Base-by-base conservation (phyloP, 192 early-diverging fungal species). In the Gamsiella multidivaricata region DNA sequence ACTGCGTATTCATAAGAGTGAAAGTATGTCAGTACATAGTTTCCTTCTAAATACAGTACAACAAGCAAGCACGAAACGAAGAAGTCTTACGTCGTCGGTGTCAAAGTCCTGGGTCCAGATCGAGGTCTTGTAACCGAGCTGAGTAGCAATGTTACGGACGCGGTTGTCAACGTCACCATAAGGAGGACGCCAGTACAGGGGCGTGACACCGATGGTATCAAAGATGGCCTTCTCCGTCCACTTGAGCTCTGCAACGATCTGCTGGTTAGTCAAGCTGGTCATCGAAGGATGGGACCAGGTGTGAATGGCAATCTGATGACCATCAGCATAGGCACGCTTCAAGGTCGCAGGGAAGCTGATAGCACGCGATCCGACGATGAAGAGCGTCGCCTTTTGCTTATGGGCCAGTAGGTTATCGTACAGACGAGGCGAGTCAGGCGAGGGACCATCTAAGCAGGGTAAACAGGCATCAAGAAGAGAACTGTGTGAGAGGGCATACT, bases 151-250 rank as follows among this genome's bases (percentile, higher is more conserved):
- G 65, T 61, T 70, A 39, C 82, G 81, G 46, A 84, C 79, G 80
- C 85, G 85, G 70, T 84, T 82, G 61, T 86, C 82, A 23, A 83
- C 81, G 78, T 86, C 83, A 55, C 74, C 78, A 42, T 46, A 80
- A 41, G 80, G 69, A 43, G 87, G 84, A 32, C 87, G 80, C 83
- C 83, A 83, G 74, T 85, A 79, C 15, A 70, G 41, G 33, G 87
- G 87, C 47, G 83, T 88, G 25, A 84, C 79, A 54, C 83, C 83
- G 39, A 73, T 83, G 51, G 69, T 65, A 45, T 86, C 79, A 39
- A 83, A 79, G 63, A 90, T 88, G 52, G 83, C 83, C 23, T 74
- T 72, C 59, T 88, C 87, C 20, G 88, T 92, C 87, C 89, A 92
- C 51, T 87, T 83, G 22, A 94, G 61, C 69, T 92, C 88, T 45